A percentile compares a stretch with the other conserved stretches of the same genome.
phyloP scores from a whole-genome alignment of 2,329 filamentous ascomycete genomes.

The Beauveria varroae region DNA sequence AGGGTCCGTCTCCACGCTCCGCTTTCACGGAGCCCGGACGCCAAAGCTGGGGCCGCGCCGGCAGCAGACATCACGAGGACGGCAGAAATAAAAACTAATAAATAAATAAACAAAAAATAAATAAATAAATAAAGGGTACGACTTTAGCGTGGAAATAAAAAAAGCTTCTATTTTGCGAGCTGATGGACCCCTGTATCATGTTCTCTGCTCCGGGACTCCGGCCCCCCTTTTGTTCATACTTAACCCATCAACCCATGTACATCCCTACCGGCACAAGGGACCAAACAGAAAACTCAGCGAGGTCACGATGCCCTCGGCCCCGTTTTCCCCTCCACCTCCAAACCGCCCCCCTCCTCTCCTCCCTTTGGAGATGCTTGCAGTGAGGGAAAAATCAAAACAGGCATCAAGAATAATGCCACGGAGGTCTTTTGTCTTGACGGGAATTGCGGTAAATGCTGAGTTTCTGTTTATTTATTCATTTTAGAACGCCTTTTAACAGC shows the following conservation, averaged over 20 bases:
- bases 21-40: conserved; percentile 9
- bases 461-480: too few relatives aligned
- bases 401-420: too few relatives aligned
- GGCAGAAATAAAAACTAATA: conserved; percentile 14
- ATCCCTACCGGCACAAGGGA: background rate
- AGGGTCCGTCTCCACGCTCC: background rate
- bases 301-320: conserved; percentile 12
- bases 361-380: too few relatives aligned
- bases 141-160: too few relatives aligned
- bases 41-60: conserved; percentile 12
- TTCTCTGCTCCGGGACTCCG: background rate
- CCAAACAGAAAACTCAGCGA: conserved; percentile 10
- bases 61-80: conserved; percentile 23
- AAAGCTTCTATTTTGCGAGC: too few relatives aligned
- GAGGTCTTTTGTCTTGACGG: too few relatives aligned
- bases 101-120: background rate
- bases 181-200: too few relatives aligned
- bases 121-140: background rate
- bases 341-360: background rate
- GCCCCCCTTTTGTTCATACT: background rate
- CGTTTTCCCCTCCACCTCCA: too few relatives aligned
- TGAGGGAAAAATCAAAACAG: too few relatives aligned
- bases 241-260: too few relatives aligned
- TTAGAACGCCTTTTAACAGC: too few relatives aligned
- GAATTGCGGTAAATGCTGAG: too few relatives aligned